Conservation (phyloP, 768 basidiomycete genomes). For the Astraeus odoratus region DNA sequence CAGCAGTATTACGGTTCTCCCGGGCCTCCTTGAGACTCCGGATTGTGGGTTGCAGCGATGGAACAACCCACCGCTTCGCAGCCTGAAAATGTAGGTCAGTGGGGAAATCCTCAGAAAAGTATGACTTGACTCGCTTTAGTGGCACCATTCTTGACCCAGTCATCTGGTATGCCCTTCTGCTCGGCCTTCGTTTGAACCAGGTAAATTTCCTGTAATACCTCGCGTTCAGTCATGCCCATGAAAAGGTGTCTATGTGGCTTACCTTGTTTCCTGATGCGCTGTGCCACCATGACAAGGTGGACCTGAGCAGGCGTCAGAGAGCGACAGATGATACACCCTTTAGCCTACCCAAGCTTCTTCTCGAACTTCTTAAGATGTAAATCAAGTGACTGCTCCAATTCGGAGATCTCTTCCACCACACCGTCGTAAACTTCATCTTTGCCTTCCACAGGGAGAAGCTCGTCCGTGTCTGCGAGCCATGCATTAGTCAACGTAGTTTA, state of each 20-base stretch:
- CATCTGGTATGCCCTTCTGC: slow-evolving; percentile 62
- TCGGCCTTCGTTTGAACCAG: slow-evolving; percentile 65
- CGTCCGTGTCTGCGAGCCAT: slow-evolving; percentile 44
- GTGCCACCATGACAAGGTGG: slow-evolving; percentile 58
- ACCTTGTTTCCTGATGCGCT: slow-evolving; percentile 82
- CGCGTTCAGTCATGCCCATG: not conserved
- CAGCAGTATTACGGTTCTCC: slow-evolving; percentile 73
- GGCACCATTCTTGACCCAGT: slow-evolving; percentile 74
- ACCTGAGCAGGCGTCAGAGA: slow-evolving; percentile 32
- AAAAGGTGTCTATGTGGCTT: not conserved
- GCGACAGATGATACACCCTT: slow-evolving; percentile 7
- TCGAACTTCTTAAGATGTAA: slow-evolving; percentile 56
- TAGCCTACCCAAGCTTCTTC: slow-evolving; percentile 55
- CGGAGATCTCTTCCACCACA: slow-evolving; percentile 62
- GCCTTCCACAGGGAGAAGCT: slow-evolving; percentile 76
- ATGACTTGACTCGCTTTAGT: slow-evolving; percentile 57
- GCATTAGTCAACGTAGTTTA: slow-evolving; percentile 2
- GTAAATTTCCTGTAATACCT: slow-evolving; percentile 72
- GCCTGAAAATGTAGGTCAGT: slow-evolving; percentile 36
- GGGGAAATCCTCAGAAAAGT: not conserved
- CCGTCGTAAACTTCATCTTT: slow-evolving; percentile 83
- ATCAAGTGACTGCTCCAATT: slow-evolving; percentile 68
- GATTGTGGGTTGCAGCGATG: slow-evolving; percentile 62
- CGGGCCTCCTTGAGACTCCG: slow-evolving; percentile 88
- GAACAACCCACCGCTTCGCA: slow-evolving; percentile 70